phyloP scores from a whole-genome alignment of 441 rosid species.

The Populus hybrid region DNA sequence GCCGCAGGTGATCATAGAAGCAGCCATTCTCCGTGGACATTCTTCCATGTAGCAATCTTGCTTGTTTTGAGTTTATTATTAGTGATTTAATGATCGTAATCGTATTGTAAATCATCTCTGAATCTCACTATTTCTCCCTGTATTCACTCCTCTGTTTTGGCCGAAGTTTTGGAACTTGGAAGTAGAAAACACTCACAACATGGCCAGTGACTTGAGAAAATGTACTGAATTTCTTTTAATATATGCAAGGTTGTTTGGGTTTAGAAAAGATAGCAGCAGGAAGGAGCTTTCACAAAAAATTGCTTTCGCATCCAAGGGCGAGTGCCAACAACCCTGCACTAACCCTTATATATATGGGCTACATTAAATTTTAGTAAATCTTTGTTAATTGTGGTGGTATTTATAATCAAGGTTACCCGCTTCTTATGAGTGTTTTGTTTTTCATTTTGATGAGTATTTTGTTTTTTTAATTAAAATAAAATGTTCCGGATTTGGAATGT shows the following conservation, averaged over 20 bases:
- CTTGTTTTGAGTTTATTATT: conserved; percentile 11
- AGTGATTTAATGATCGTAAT: not conserved
- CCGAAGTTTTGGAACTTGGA: not conserved
- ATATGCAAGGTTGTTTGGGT: not conserved
- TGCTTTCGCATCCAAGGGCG: not conserved
- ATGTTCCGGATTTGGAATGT: too few relatives aligned
- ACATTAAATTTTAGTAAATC: too few relatives aligned
- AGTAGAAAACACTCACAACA: not conserved
- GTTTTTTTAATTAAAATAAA: too few relatives aligned
- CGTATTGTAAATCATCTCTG: not conserved
- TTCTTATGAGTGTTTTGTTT: too few relatives aligned
- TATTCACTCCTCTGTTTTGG: not conserved
- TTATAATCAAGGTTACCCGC: too few relatives aligned
- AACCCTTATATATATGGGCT: too few relatives aligned
- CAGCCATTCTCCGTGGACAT: not conserved
- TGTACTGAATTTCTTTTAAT: not conserved
- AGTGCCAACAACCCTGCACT: not conserved
- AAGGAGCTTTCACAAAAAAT: not conserved
- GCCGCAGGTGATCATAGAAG: conserved; percentile 20
- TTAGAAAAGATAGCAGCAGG: not conserved
- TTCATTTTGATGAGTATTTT: too few relatives aligned
- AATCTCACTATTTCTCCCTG: not conserved
- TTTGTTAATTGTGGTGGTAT: too few relatives aligned
- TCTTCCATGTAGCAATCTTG: conserved; percentile 4
- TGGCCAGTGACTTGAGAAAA: not conserved